Evolutionary conservation across 1,284 basidiomycete genomes (phyloP).

Genomic region (Vanrija sp.): DNA sequence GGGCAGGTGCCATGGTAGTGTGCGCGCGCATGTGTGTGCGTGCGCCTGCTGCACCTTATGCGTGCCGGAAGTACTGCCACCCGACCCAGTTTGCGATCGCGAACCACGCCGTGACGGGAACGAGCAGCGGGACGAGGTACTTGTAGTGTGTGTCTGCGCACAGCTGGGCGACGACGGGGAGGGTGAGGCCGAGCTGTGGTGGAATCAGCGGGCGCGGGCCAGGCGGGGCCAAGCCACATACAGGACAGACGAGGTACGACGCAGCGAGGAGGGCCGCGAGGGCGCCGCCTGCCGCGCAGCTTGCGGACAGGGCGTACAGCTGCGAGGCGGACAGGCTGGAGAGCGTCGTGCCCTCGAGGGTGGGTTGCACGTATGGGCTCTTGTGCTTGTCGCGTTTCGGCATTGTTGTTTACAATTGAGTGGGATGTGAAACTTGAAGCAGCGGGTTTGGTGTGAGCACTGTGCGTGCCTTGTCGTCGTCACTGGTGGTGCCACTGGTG

Average conservation of each 20-base stretch:
- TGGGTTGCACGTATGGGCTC: background rate
- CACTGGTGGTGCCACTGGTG: too few species aligned
- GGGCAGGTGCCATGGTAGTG: background rate
- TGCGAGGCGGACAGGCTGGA: background rate
- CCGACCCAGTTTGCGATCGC: conserved; percentile 96
- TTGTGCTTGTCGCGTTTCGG: too few species aligned
- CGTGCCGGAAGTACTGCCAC: conserved; percentile 89
- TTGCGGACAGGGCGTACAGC: conserved; percentile 3
- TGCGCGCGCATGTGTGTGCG: background rate
- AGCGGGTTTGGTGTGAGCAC: too few species aligned
- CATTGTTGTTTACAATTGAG: too few species aligned
- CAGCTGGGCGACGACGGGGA: conserved; percentile 12
- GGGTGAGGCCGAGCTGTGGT: background rate
- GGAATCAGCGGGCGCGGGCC: background rate
- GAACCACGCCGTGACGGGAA: conserved; percentile 78
- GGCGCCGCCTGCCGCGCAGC: background rate
- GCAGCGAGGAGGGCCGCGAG: conserved; percentile 3
- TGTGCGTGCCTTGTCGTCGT: too few species aligned
- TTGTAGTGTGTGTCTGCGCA: conserved; percentile 76
- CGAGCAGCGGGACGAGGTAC: conserved; percentile 71
- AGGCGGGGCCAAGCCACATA: background rate
- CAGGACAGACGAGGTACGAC: conserved; percentile 14
- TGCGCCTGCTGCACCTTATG: conserved; percentile 44
- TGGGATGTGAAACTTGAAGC: too few species aligned
- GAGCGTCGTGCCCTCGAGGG: background rate